Evolutionary conservation across 768 basidiomycete genomes (phyloP), one percentile per base, ranked within the genome.

Genomic region (Agaricus subrufescens): DNA sequence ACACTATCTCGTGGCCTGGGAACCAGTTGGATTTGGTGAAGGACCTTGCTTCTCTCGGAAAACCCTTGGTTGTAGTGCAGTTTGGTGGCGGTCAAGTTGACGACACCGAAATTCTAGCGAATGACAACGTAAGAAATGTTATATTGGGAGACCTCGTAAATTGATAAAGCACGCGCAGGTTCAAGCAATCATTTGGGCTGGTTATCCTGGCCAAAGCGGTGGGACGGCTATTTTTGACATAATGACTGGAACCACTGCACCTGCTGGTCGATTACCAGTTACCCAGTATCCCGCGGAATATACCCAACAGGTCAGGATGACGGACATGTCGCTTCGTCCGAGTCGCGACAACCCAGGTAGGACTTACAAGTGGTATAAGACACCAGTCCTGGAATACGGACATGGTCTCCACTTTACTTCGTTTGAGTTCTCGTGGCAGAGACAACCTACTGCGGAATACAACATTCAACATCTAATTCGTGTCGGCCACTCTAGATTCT

Each of bases 71-170:
- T 39, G 77, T 83, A 19, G 60, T 79, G 46, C 82, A 84, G 61
- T 79, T 83, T 55, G 80, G 82, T 25, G 82, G 79, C 14, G 82
- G 81, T 1, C 83, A 83, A 62, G 70, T 83, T 8, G 82, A 83
- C 57, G 73, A 73, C 56, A 69, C 75, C 2, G 66, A 65, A 5
- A 66, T 85, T 51, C 81, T 81, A 61, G 67, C 56, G 25, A 82
- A 74, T 48, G 50, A 64, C 23, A 72, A 67, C 34, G 80, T 80
- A 29, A 59, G 69, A 59, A 54, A 37, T n/a, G 34, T 52, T 46
- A n/a, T 26, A 51, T 12, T 34, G 40, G 8, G 43, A 44, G 19
- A 23, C 46, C 26, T 30, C 39, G 42, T 12, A 1, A 9, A 38
- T 34, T 29, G 27, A 45, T 19, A 15, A 31, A 11, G 50, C 53